Evolutionary conservation across 371 early-diverging fungal genomes (phyloP).

Genomic region (Mucor circinelloides): DNA sequence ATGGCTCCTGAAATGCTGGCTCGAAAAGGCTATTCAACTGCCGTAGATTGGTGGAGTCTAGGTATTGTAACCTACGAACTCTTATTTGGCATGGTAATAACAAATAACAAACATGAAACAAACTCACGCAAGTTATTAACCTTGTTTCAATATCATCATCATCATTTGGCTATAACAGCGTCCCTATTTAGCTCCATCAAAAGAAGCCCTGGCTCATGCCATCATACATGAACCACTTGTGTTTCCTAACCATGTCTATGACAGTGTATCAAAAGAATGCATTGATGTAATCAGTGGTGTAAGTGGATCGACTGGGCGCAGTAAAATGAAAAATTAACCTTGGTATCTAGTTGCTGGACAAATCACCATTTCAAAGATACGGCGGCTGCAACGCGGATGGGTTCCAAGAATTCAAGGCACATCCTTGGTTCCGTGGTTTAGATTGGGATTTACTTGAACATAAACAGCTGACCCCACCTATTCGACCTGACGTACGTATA

Average conservation of each 20-base stretch:
- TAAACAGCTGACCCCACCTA: conserved; percentile 58
- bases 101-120: conserved; percentile 2
- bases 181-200: conserved; percentile 76
- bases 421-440: conserved; percentile 64
- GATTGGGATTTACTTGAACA: conserved; percentile 60
- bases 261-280: conserved; percentile 53
- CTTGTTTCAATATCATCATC: neutral
- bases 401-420: conserved; percentile 54
- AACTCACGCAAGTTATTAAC: neutral
- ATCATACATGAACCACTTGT: conserved; percentile 60
- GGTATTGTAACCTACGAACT: conserved; percentile 85
- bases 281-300: conserved; percentile 51
- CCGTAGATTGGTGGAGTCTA: conserved; percentile 89
- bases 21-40: conserved; percentile 68
- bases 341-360: conserved; percentile 53
- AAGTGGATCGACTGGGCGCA: neutral
- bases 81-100: conserved; percentile 66
- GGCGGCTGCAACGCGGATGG: conserved; percentile 58
- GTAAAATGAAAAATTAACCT: neutral
- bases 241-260: conserved; percentile 57
- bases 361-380: conserved; percentile 57
- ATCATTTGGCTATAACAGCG: too few relatives aligned
- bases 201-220: conserved; percentile 63
- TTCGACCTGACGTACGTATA: conserved; percentile 2
- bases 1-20: conserved; percentile 79